Base-by-base conservation (phyloP, 345 rosid species). In the Citrus australasica region DNA sequence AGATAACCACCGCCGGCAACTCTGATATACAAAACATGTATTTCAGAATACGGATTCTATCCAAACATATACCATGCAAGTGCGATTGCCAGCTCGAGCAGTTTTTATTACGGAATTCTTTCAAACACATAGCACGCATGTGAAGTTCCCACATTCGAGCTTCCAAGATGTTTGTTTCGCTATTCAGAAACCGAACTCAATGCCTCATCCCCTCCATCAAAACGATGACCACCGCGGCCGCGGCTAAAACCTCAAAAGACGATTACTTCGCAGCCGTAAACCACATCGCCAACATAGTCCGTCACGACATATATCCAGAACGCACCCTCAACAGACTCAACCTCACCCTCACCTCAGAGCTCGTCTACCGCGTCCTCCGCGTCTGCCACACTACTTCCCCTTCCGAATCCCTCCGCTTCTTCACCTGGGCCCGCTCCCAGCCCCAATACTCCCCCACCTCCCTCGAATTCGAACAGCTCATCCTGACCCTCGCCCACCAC, bases 311-410 rank as follows among this genome's bases (percentile, higher is more conserved):
- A 82, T 91, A 92, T 84, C 90, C 93, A 35, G 98, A 95, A 75
- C 90, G 96, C 33, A 87, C 97, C 2, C 90, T 93, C 66, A 74
- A 76, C 71, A 79, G 59, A 37, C 71, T 67, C 75, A 90, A 88
- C 74, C 79, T 94, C 82, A 80, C 88, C 60, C 76, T 91, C 51
- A 86, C 85, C 25, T 88, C 98, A 9, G 94, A 94, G 78, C 94
- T 96, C 67, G 98, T 92, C 42, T 90, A 79, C 82, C 92, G 97
- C 65, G 92, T 96, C 62, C 97, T 94, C 65, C 99, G 93, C 55
- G 89, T 95, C 68, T 84, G 92, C 81, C 87, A 94, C 17, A 0
- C 51, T 30, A 81, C 86, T 66, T 89, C 88, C 46, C 90, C 94
- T 53, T 80, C 87, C 27, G 90, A 91, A 42, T 91, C 95, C n/a